Base-by-base conservation (phyloP, 2,329 filamentous ascomycete species). In the Colletotrichum sublineola region DNA sequence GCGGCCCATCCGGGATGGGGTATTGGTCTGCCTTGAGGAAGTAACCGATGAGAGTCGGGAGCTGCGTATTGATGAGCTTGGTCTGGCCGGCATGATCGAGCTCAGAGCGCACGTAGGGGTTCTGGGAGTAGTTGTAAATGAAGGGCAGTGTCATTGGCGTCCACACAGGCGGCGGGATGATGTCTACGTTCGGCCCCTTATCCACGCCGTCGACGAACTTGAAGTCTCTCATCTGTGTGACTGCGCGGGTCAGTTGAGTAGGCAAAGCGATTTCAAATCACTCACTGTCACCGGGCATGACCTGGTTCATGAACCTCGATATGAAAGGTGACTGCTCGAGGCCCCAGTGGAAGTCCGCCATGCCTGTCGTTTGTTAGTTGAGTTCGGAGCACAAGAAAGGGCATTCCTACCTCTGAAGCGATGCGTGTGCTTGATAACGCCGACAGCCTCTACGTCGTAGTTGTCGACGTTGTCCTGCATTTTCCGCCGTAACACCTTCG, bases 271-370 rank as follows among this genome's bases (percentile, higher is more conserved):
- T 15, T 4, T 18, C 9, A 29, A 60, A 20, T 1, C 1, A 61
- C 82, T 58, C 84, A 94, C 93, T 91, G 74, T 94, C 87, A 74
- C 93, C 91, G 2, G 92, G 89, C 8, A 96, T 82, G 36, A 97
- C 86, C 67, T 92, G 89, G 3, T 95, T 87, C 64, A 89, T 87
- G 69, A 98, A 90, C 71, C 91, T 89, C 42, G 87, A 87, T 77
- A 95, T 90, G 80, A 97, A 94, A 0, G 88, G 84, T 57, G 92
- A 92, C 46, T 88, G 87, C 18, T 87, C 86, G 63, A 92, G 91
- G 31, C 93, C 90, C 82, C 92, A 96, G 77, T 97, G 94, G 78
- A 97, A 97, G 81, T 98, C 96, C 11, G 94, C 92, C 75, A 97
- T 86, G 42, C 88, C 89, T 90, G 7, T 12, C n/a, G 24, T 58